These are phyloP conservation scores for Diaporthe sp. DNA, from an alignment of 2,329 filamentous ascomycete species.

Conservation along the genomic window DNA sequence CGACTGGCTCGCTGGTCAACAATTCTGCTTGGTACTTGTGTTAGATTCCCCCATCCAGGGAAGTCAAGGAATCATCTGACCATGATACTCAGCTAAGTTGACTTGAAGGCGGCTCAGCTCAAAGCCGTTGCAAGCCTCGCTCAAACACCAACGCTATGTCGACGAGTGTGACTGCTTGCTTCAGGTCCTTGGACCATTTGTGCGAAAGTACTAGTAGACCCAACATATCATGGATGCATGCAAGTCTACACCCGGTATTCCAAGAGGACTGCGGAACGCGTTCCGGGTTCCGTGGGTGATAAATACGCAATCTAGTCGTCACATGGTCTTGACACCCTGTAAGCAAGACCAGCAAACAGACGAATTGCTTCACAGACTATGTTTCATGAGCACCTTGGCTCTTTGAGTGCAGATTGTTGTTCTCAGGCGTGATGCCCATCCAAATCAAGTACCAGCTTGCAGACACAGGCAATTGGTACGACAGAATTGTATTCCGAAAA, in stretches of 20 bases:
- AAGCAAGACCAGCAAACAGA: background rate
- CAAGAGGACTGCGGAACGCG: background rate
- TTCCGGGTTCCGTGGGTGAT: background rate
- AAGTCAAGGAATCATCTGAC: background rate
- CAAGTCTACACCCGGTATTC: background rate
- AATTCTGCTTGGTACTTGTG: background rate
- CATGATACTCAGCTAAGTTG: background rate
- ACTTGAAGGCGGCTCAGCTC: no score
- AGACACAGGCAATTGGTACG: background rate
- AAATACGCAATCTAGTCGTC: background rate
- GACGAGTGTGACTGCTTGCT: no score
- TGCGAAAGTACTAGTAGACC: no score
- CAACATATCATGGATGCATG: background rate
- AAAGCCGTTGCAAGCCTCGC: background rate
- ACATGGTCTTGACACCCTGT: background rate
- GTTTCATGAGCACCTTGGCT: background rate
- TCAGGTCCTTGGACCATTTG: background rate
- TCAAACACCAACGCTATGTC: background rate
- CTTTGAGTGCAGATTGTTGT: background rate
- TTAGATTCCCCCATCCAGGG: background rate
- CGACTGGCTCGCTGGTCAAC: background rate
- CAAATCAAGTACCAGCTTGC: background rate
- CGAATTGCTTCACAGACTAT: background rate
- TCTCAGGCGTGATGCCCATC: background rate
- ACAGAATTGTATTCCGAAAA: background rate